Conservation (phyloP, 371 early-diverging fungal species). For the Smittium culicis region DNA sequence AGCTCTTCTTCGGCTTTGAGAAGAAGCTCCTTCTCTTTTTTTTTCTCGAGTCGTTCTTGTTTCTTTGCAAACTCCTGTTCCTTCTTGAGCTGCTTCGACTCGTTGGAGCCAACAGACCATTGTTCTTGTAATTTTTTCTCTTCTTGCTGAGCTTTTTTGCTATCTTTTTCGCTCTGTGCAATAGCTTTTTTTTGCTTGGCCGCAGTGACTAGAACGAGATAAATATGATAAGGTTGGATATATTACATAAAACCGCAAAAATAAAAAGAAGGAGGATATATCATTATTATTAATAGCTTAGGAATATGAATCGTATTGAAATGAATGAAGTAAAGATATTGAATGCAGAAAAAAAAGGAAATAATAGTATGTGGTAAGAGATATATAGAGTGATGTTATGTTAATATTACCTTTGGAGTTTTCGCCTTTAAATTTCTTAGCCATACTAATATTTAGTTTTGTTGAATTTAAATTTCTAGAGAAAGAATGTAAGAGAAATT, state of each 20-base stretch:
- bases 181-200: conserved; percentile 56
- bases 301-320: too few species aligned
- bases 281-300: too few species aligned
- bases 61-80: conserved; percentile 55
- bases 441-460: conserved; percentile 13
- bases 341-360: not conserved
- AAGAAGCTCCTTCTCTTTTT: conserved; percentile 33
- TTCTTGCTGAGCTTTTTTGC: conserved; percentile 35
- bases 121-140: conserved; percentile 43
- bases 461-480: too few species aligned
- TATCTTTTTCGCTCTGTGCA: conserved; percentile 44
- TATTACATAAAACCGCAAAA: too few species aligned
- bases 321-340: too few species aligned
- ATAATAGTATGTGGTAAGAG: not conserved
- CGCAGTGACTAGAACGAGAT: conserved; percentile 19
- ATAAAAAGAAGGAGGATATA: too few species aligned
- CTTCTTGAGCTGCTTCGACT: conserved; percentile 37
- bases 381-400: too few species aligned
- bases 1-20: conserved; percentile 34
- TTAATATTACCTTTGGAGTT: conserved; percentile 29
- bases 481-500: too few species aligned
- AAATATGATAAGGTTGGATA: too few species aligned
- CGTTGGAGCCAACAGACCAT: conserved; percentile 58
- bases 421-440: conserved; percentile 30
- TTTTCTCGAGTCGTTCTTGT: conserved; percentile 35